These are phyloP conservation scores for Aspergillus awamori DNA, from an alignment of 2,329 filamentous ascomycete genomes.

Conservation along the genomic window DNA sequence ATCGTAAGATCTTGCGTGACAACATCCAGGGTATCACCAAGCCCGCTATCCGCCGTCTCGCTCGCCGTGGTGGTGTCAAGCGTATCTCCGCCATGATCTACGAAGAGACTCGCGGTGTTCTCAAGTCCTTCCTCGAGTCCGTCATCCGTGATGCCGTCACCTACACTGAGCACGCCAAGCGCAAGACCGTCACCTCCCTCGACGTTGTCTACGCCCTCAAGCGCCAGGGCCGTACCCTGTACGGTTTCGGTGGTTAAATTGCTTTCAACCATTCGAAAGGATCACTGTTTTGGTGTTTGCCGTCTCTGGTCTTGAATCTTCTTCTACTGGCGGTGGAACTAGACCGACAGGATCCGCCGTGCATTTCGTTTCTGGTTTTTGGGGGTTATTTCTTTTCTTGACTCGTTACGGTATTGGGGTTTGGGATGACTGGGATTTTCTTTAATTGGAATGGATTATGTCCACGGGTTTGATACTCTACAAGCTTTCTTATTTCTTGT, in stretches of 20 bases:
- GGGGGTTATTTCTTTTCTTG: not conserved
- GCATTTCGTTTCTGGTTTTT: not conserved
- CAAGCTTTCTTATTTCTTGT: not conserved
- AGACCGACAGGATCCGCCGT: not conserved
- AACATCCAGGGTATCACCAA: constrained; percentile 99
- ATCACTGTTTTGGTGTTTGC: not conserved
- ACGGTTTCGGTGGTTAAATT: constrained; percentile 81
- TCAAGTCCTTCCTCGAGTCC: constrained; percentile 81
- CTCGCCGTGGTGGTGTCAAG: constrained; percentile 99
- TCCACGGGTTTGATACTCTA: not conserved
- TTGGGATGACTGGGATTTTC: not conserved
- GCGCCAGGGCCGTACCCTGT: constrained; percentile 71
- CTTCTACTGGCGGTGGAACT: not conserved
- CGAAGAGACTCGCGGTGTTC: constrained; percentile 78
- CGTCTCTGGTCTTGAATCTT: not conserved
- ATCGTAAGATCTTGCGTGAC: constrained; percentile 99
- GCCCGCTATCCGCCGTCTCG: constrained; percentile 97
- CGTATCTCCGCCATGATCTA: constrained; percentile 98
- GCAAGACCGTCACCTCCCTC: constrained; percentile 60
- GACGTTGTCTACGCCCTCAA: constrained; percentile 67
- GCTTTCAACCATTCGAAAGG: not conserved
- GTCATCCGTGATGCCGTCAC: constrained; percentile 80
- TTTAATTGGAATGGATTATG: not conserved
- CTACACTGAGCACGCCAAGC: constrained; percentile 82
- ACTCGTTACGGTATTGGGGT: not conserved